Percentiles rank a stretch among this genome's conserved stretches.
Evolutionary conservation across 805 yeast genomes (phyloP).

Genomic region (Wickerhamomyces xylosicus): DNA sequence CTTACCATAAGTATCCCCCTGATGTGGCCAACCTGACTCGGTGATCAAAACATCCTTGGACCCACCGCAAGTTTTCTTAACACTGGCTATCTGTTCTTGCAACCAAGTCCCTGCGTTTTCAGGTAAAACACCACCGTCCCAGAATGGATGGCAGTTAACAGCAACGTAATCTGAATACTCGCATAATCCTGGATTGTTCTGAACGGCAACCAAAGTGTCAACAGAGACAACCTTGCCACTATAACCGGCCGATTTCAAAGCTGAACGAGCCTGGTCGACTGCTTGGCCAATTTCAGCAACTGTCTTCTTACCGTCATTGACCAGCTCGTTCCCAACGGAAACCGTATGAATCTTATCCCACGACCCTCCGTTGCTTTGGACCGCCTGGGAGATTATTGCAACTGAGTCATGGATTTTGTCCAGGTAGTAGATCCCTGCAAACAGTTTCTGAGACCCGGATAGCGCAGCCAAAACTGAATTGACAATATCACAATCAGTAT

Average conservation of each 20-base stretch:
- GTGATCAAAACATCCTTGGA: slow-evolving; percentile 28
- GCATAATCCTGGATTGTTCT: slow-evolving; percentile 42
- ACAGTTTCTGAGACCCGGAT: slow-evolving; percentile 36
- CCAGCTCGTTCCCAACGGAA: slow-evolving; percentile 56
- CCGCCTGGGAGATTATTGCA: slow-evolving; percentile 32
- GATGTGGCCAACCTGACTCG: slow-evolving; percentile 67
- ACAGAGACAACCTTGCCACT: slow-evolving; percentile 51
- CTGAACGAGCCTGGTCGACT: slow-evolving; percentile 33
- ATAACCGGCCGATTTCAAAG: slow-evolving; percentile 36
- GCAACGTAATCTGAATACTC: slow-evolving; percentile 51
- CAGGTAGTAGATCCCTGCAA: slow-evolving; percentile 50
- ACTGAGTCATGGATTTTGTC: slow-evolving; percentile 33
- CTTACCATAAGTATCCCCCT: slow-evolving; percentile 40
- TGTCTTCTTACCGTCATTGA: slow-evolving; percentile 39
- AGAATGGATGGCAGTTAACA: slow-evolving; percentile 59
- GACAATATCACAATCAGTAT: slow-evolving; percentile 52
- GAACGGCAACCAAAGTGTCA: slow-evolving; percentile 55
- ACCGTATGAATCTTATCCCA: slow-evolving; percentile 53
- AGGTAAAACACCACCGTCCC: slow-evolving; percentile 45
- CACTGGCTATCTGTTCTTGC: slow-evolving; percentile 32
- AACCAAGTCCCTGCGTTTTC: slow-evolving; percentile 45
- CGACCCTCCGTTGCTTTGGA: slow-evolving; percentile 31
- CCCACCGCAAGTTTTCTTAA: slow-evolving; percentile 37
- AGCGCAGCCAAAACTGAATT: slow-evolving; percentile 40
- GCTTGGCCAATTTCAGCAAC: slow-evolving; percentile 38